These are phyloP conservation scores for Fusarium irregulare DNA, from an alignment of 2,329 filamentous ascomycete species.

Conservation along the genomic window DNA sequence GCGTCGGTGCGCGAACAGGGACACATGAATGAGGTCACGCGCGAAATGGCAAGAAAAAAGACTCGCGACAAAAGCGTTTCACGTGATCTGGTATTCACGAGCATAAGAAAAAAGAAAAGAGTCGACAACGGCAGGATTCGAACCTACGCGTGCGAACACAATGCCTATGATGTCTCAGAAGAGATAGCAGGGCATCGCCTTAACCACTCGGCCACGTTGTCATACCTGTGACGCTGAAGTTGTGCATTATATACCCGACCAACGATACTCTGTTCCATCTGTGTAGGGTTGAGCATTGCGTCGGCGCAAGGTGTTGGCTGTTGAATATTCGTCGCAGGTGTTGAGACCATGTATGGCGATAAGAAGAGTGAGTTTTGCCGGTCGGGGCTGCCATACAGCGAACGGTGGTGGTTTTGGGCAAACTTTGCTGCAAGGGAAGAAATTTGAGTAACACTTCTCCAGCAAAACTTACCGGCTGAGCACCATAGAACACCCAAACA, in stretches of 20 bases:
- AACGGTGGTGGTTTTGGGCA: not conserved
- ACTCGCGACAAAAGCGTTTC: not conserved
- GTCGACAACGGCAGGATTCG: constrained; percentile 34
- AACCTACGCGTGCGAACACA: constrained; percentile 36
- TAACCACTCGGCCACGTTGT: constrained; percentile 36
- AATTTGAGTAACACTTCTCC: rapidly evolving
- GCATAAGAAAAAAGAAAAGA: not conserved
- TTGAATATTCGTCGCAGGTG: not conserved
- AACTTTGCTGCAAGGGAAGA: not conserved
- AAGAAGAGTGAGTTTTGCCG: not conserved
- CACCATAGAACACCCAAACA: not conserved
- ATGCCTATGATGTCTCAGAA: constrained; percentile 28
- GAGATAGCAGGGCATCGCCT: constrained; percentile 35
- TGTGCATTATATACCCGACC: not conserved
- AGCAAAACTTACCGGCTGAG: not conserved
- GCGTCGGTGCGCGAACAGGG: not conserved
- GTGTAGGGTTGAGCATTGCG: rapidly evolving
- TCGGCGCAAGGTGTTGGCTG: not conserved
- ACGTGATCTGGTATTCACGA: not conserved
- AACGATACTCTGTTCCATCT: rapidly evolving
- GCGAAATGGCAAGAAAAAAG: not conserved
- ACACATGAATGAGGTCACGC: not conserved
- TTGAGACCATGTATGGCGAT: not conserved
- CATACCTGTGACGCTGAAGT: not conserved
- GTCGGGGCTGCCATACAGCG: not conserved